A percentile compares a stretch with the other conserved stretches of the same genome.
Conservation (phyloP, 2,329 filamentous ascomycete genomes). For the Neonectria hederae region DNA sequence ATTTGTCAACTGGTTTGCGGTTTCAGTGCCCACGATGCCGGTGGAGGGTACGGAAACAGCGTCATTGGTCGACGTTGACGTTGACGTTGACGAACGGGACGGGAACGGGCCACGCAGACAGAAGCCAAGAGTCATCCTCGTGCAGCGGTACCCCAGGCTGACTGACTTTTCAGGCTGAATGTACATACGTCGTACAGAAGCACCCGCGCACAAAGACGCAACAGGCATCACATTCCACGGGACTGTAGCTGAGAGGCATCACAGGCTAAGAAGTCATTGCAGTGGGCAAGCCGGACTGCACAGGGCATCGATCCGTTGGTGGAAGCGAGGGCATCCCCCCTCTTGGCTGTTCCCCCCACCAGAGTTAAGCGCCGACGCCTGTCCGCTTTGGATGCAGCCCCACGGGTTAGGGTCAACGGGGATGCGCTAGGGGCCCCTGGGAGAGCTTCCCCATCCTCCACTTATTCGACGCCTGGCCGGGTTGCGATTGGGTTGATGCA, state of each 20-base stretch:
- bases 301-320: slow-evolving; percentile 50
- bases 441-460: slow-evolving; percentile 37
- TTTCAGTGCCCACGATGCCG: slow-evolving; percentile 5
- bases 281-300: slow-evolving; percentile 32
- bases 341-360: slow-evolving; percentile 43
- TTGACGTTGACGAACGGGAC: slow-evolving; percentile 12
- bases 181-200: neutral
- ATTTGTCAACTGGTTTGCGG: slow-evolving; percentile 18
- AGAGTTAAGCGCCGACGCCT: slow-evolving; percentile 67
- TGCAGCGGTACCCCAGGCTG: slow-evolving; percentile 17
- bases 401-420: slow-evolving; percentile 42
- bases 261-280: slow-evolving; percentile 25
- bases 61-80: slow-evolving; percentile 14
- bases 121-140: slow-evolving; percentile 10
- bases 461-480: slow-evolving; percentile 24
- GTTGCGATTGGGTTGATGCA: slow-evolving; percentile 32
- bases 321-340: slow-evolving; percentile 49
- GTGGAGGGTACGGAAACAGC: slow-evolving; percentile 18
- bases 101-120: slow-evolving; percentile 11
- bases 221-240: slow-evolving; percentile 38
- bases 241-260: slow-evolving; percentile 25
- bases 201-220: slow-evolving; percentile 8
- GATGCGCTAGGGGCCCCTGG: slow-evolving; percentile 3
- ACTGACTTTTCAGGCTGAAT: slow-evolving; percentile 24
- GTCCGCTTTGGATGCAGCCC: slow-evolving; percentile 60